Percentiles rank a stretch among this genome's conserved stretches.
phyloP scores from a whole-genome alignment of 768 basidiomycete genomes.

The Boletus vinaceobasis region DNA sequence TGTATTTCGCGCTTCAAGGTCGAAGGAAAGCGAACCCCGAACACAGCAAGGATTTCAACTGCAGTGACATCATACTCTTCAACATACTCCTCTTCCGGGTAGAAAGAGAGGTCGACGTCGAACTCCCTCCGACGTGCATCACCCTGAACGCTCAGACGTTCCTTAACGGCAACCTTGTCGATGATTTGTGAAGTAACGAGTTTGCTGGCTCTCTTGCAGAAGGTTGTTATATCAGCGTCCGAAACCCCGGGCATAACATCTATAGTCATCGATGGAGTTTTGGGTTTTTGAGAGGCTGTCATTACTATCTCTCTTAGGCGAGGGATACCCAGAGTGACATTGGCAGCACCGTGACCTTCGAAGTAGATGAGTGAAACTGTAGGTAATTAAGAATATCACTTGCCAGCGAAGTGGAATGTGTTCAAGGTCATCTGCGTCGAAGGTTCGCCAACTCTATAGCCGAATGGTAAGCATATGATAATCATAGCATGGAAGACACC shows the following conservation, averaged over 20 bases:
- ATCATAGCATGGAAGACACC: slow-evolving; percentile 20
- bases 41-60: slow-evolving; percentile 66
- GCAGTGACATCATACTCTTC: slow-evolving; percentile 78
- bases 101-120: slow-evolving; percentile 78
- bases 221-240: slow-evolving; percentile 57
- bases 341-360: slow-evolving; percentile 96
- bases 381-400: slow-evolving; percentile 20
- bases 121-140: slow-evolving; percentile 75
- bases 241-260: slow-evolving; percentile 53
- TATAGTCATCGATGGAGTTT: slow-evolving; percentile 97
- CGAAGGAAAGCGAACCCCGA: slow-evolving; percentile 73
- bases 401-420: slow-evolving; percentile 98
- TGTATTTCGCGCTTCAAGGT: slow-evolving; percentile 83
- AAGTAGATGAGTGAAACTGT: slow-evolving; percentile 2
- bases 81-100: slow-evolving; percentile 78
- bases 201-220: slow-evolving; percentile 87
- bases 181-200: slow-evolving; percentile 87
- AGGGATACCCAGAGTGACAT: slow-evolving; percentile 98
- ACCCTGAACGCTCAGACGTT: slow-evolving; percentile 64
- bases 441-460: slow-evolving; percentile 86
- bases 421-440: slow-evolving; percentile 99
- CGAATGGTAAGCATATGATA: background rate
- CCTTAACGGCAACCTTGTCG: slow-evolving; percentile 77
- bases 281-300: slow-evolving; percentile 94
- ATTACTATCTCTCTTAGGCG: slow-evolving; percentile 98